These are phyloP conservation scores for Sherardia arvensis DNA, from an alignment of 257 asterid genomes.

Conservation along the genomic window DNA sequence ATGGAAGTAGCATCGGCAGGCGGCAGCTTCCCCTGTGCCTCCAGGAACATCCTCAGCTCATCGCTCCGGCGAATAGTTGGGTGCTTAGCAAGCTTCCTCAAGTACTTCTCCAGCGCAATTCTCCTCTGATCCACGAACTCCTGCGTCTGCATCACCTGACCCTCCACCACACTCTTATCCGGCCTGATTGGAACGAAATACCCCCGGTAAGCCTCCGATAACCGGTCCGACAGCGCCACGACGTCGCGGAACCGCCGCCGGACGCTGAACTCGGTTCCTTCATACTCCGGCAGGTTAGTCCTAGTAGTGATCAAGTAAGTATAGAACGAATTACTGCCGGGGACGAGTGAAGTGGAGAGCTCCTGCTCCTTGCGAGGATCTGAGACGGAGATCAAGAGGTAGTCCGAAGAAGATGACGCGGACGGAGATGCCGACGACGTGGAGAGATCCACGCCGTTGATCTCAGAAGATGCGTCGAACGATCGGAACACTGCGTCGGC, in stretches of 20 bases:
- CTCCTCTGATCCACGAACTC: slow-evolving; percentile 93
- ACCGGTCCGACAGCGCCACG: slow-evolving; percentile 65
- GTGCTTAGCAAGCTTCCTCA: slow-evolving; percentile 60
- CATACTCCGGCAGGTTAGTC: slow-evolving; percentile 56
- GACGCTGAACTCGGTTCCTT: slow-evolving; percentile 67
- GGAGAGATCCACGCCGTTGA: slow-evolving; percentile 44
- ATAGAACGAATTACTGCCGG: slow-evolving; percentile 46
- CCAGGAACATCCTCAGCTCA: slow-evolving; percentile 64
- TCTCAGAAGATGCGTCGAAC: slow-evolving; percentile 46
- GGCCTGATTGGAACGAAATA: slow-evolving; percentile 79
- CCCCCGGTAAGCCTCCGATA: slow-evolving; percentile 69
- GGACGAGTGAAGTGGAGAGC: slow-evolving; percentile 53
- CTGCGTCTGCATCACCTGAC: slow-evolving; percentile 84
- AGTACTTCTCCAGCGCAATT: slow-evolving; percentile 70
- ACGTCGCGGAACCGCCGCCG: slow-evolving; percentile 87
- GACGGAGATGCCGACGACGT: slow-evolving; percentile 19
- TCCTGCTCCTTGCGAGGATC: slow-evolving; percentile 88
- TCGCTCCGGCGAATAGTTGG: slow-evolving; percentile 62
- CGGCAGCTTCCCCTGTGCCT: slow-evolving; percentile 40
- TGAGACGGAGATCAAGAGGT: slow-evolving; percentile 54
- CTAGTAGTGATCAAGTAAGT: slow-evolving; percentile 76
- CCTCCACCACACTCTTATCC: slow-evolving; percentile 89
- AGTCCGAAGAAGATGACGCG: slow-evolving; percentile 26
- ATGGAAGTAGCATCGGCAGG: slow-evolving; percentile 55
- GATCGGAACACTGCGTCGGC: slow-evolving; percentile 91